These are phyloP conservation scores for Malassezia equina DNA, from an alignment of 1,284 basidiomycete genomes.

Conservation along the genomic window DNA sequence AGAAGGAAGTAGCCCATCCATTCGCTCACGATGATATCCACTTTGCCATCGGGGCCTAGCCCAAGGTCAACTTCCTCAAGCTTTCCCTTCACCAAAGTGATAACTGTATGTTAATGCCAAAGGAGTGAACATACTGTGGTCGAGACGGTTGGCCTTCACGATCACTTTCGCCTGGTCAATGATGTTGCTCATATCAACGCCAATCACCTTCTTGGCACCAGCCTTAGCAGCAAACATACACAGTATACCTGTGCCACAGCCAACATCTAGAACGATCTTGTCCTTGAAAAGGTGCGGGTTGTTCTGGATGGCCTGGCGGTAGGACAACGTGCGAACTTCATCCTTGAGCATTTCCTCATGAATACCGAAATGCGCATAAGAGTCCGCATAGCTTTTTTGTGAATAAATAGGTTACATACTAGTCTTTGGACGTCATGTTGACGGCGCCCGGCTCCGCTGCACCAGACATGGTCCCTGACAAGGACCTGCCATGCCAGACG, in stretches of 20 bases:
- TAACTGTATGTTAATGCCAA: constrained; percentile 45
- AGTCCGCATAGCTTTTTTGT: constrained; percentile 39
- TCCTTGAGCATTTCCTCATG: constrained; percentile 92
- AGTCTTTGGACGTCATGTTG: constrained; percentile 43
- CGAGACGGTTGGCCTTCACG: constrained; percentile 88
- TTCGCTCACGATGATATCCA: constrained; percentile 97
- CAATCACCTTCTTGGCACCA: constrained; percentile 75
- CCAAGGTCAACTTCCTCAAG: constrained; percentile 69
- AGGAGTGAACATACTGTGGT: constrained; percentile 54
- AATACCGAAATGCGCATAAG: constrained; percentile 47
- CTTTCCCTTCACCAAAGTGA: constrained; percentile 95
- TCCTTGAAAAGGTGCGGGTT: constrained; percentile 85
- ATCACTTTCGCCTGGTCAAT: constrained; percentile 97
- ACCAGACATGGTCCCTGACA: constrained; percentile 4
- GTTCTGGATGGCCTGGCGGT: constrained; percentile 87
- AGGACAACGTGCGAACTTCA: constrained; percentile 83
- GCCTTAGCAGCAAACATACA: constrained; percentile 99
- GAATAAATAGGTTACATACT: constrained; percentile 13
- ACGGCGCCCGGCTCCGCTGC: neutral
- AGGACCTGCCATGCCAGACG: neutral
- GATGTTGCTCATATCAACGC: constrained; percentile 99
- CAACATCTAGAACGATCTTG: constrained; percentile 76
- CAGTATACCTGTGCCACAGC: constrained; percentile 95
- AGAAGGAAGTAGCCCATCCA: constrained; percentile 78
- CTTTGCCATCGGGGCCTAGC: constrained; percentile 41